A percentile compares a stretch with the other conserved stretches of the same genome.
Conservation (phyloP, 495 filamentous ascomycete genomes). For the Mycothermus thermophilus region DNA sequence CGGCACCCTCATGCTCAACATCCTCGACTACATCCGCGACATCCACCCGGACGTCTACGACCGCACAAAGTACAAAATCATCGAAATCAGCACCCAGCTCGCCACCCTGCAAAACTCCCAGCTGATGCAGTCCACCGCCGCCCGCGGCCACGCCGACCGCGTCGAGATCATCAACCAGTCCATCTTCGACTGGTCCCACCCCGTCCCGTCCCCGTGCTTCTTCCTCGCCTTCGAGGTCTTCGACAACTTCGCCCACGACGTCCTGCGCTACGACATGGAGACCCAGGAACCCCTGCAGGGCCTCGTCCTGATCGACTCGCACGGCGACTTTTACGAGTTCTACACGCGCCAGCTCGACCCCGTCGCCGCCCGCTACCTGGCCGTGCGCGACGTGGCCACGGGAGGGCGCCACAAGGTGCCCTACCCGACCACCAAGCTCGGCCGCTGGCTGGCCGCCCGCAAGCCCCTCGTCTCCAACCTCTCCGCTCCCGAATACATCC, state of each 20-base stretch:
- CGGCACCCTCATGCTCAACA: conserved; percentile 95
- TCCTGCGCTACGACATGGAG: conserved; percentile 66
- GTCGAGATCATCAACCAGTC: conserved; percentile 90
- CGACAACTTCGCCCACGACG: conserved; percentile 95
- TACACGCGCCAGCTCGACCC: conserved; percentile 71
- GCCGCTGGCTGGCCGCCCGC: conserved; percentile 43
- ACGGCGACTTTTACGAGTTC: conserved; percentile 91
- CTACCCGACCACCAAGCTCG: conserved; percentile 42
- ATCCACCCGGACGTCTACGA: conserved; percentile 83
- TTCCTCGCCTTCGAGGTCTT: conserved; percentile 98
- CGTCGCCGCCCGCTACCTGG: conserved; percentile 65
- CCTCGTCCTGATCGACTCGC: conserved; percentile 64
- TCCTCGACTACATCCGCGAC: conserved; percentile 89
- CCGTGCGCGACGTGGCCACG: conserved; percentile 53
- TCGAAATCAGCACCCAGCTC: conserved; percentile 78
- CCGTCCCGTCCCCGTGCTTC: conserved; percentile 83
- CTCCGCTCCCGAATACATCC: conserved; percentile 78
- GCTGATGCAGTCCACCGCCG: conserved; percentile 45
- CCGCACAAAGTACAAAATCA: conserved; percentile 85
- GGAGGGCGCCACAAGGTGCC: conserved; percentile 33
- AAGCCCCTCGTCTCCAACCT: conserved; percentile 62
- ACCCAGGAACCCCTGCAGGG: conserved; percentile 74
- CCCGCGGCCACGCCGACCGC: conserved; percentile 61
- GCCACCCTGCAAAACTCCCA: conserved; percentile 64
- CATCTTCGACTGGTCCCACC: conserved; percentile 84